phyloP scores from a whole-genome alignment of 176 grass and related monocot genomes.

The Phoenix dactylifera region DNA sequence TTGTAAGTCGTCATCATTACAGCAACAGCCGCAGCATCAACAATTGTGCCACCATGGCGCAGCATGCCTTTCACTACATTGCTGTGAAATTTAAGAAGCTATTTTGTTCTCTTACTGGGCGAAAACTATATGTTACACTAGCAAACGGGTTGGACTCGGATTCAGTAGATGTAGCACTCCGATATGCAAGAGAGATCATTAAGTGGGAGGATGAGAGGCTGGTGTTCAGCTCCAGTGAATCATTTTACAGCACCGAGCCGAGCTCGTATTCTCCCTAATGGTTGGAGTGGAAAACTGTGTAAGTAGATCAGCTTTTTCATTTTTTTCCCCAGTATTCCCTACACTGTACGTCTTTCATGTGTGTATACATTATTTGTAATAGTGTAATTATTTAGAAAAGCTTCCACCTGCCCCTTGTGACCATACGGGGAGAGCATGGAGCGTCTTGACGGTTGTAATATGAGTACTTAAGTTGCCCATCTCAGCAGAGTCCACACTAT shows the following conservation, averaged over 20 bases:
- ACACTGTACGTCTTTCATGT: background rate
- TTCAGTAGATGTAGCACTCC: slow-evolving; percentile 40
- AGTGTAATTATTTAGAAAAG: background rate
- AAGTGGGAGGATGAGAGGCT: slow-evolving; percentile 91
- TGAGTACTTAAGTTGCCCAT: too few relatives aligned
- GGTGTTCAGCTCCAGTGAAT: slow-evolving; percentile 35
- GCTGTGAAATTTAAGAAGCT: slow-evolving; percentile 76
- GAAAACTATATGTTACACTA: slow-evolving; percentile 54
- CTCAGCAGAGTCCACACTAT: too few relatives aligned
- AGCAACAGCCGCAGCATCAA: slow-evolving; percentile 19
- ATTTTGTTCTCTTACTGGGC: slow-evolving; percentile 43
- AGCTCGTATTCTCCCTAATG: slow-evolving; percentile 49
- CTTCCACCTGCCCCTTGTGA: too few relatives aligned
- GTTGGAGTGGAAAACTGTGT: too few relatives aligned
- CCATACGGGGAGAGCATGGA: too few relatives aligned
- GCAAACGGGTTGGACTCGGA: slow-evolving; percentile 61
- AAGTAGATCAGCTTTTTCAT: too few relatives aligned
- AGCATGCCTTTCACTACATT: slow-evolving; percentile 68
- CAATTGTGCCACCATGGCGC: slow-evolving; percentile 35
- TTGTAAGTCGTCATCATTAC: slow-evolving; percentile 31
- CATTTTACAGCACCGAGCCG: slow-evolving; percentile 60
- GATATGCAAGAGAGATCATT: slow-evolving; percentile 51
- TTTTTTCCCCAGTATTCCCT: background rate
- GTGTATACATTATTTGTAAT: slow-evolving; percentile 4
- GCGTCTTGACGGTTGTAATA: too few relatives aligned